These are phyloP conservation scores for Ceratobasidium sp. DNA, from an alignment of 1,284 basidiomycete genomes.

Conservation along the genomic window DNA sequence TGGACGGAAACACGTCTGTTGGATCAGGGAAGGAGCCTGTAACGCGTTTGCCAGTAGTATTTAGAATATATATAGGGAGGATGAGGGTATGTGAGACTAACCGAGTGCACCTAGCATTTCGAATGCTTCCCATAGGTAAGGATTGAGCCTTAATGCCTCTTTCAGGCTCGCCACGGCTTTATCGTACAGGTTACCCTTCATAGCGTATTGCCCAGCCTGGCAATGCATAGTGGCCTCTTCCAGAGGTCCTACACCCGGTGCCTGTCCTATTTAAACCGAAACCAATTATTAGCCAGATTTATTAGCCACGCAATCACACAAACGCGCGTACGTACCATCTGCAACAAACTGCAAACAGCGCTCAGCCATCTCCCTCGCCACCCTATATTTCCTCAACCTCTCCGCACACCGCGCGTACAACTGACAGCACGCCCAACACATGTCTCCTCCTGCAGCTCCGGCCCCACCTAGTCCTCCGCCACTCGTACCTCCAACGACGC, in stretches of 20 bases:
- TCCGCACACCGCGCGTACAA: constrained; percentile 84
- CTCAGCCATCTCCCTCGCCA: constrained; percentile 68
- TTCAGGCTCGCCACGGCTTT: constrained; percentile 79
- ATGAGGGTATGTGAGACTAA: constrained; percentile 57
- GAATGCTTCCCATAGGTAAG: constrained; percentile 94
- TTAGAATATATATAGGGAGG: constrained; percentile 1
- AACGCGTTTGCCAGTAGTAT: background rate
- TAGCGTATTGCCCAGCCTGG: constrained; percentile 75
- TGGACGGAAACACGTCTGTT: constrained; percentile 49
- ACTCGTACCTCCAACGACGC: constrained; percentile 64
- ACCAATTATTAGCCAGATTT: background rate
- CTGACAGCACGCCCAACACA: constrained; percentile 81
- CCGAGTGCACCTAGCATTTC: constrained; percentile 89
- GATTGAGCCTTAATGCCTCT: constrained; percentile 79
- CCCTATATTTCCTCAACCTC: constrained; percentile 75
- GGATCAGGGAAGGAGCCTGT: constrained; percentile 11
- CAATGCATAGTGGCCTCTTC: constrained; percentile 76
- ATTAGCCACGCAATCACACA: constrained; percentile 11
- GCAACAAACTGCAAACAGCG: constrained; percentile 39
- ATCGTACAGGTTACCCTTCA: constrained; percentile 80
- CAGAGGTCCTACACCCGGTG: constrained; percentile 58
- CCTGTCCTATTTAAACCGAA: constrained; percentile 48
- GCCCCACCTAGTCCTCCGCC: constrained; percentile 60
- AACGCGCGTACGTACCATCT: constrained; percentile 18
- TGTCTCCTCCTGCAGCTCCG: constrained; percentile 60